Conservation (phyloP, 2,329 filamentous ascomycete genomes). For the Arthroderma uncinatum region DNA sequence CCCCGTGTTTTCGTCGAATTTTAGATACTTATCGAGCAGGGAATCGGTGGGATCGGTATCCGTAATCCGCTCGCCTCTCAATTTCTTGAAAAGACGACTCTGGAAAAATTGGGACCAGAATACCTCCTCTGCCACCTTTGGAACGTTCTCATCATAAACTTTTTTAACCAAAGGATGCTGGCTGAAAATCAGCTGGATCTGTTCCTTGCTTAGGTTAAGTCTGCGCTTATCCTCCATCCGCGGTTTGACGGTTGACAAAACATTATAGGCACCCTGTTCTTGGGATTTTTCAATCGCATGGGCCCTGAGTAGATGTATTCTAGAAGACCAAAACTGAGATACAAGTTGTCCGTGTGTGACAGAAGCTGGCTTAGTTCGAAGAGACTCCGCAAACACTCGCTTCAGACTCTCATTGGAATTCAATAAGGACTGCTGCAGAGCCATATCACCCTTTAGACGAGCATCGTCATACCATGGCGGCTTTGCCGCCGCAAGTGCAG, state of each 20-base stretch:
- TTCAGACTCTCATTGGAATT: constrained; percentile 65
- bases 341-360: constrained; percentile 75
- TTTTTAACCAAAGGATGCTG: constrained; percentile 85
- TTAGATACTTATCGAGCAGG: constrained; percentile 76
- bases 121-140: constrained; percentile 61
- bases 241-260: constrained; percentile 79
- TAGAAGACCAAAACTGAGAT: constrained; percentile 85
- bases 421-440: constrained; percentile 78
- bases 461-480: constrained; percentile 70
- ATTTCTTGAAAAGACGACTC: constrained; percentile 76
- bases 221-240: constrained; percentile 62
- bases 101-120: constrained; percentile 96
- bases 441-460: constrained; percentile 63
- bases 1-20: constrained; percentile 52
- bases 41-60: constrained; percentile 66
- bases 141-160: constrained; percentile 88
- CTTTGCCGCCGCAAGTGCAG: constrained; percentile 63
- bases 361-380: constrained; percentile 70
- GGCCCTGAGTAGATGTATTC: constrained; percentile 72
- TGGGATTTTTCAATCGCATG: constrained; percentile 84
- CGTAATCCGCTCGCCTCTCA: constrained; percentile 77
- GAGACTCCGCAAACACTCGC: constrained; percentile 76
- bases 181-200: constrained; percentile 82
- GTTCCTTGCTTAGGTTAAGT: constrained; percentile 78
- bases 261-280: constrained; percentile 82